Percentiles rank a stretch among this genome's conserved stretches.
These are phyloP conservation scores for Mucor saturninus DNA, from an alignment of 371 early-diverging fungal species.

Conservation along the genomic window DNA sequence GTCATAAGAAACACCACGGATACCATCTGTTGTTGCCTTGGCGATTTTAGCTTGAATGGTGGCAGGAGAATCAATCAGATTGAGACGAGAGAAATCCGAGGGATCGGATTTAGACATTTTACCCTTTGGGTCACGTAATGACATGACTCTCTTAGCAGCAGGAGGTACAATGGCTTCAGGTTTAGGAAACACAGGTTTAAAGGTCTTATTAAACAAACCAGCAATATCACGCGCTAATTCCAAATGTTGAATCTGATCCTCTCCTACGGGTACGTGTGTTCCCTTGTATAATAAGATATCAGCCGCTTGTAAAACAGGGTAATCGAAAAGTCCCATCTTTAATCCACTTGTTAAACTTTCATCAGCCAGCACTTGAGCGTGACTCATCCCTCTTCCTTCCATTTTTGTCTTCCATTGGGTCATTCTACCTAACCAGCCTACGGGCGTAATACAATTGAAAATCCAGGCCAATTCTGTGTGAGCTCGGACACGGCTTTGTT, in stretches of 20 bases:
- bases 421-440: conserved; percentile 92
- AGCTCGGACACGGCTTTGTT: conserved; percentile 75
- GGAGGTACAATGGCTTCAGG: conserved; percentile 75
- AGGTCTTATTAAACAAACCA: conserved; percentile 73
- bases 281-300: conserved; percentile 92
- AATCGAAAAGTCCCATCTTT: conserved; percentile 84
- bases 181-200: conserved; percentile 66
- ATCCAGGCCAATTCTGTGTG: conserved; percentile 91
- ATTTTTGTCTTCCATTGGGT: conserved; percentile 92
- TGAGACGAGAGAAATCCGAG: conserved; percentile 73
- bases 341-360: conserved; percentile 57
- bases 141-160: conserved; percentile 82
- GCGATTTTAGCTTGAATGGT: conserved; percentile 73
- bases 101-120: conserved; percentile 96
- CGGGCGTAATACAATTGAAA: conserved; percentile 83
- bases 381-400: conserved; percentile 31
- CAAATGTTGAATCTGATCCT: conserved; percentile 93
- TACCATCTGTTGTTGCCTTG: conserved; percentile 78
- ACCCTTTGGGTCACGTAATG: conserved; percentile 71
- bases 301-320: conserved; percentile 95
- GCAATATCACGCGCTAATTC: conserved; percentile 86
- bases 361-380: conserved; percentile 53
- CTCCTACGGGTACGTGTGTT: conserved; percentile 92
- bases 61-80: conserved; percentile 74
- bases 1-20: conserved; percentile 74